Evolutionary conservation across 2,329 filamentous ascomycete genomes (phyloP).

Genomic region (Fusarium penzigii): DNA sequence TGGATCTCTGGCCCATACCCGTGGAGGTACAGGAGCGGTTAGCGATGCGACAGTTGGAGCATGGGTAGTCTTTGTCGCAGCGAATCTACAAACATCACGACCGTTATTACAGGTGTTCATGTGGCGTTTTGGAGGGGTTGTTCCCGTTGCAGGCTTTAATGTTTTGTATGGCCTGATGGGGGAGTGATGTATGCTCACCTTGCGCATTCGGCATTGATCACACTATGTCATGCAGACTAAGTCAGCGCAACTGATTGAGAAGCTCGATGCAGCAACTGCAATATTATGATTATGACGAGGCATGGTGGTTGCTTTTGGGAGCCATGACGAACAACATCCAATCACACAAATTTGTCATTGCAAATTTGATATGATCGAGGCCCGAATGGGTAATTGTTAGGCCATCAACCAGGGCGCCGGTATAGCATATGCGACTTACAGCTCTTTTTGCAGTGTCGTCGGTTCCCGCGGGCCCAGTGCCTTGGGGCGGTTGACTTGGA

Average conservation of each 20-base stretch:
- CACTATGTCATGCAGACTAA: slow-evolving; percentile 34
- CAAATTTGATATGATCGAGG: background rate
- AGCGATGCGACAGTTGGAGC: slow-evolving; percentile 57
- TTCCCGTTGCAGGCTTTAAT: background rate
- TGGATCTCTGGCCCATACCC: slow-evolving; percentile 54
- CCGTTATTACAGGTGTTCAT: slow-evolving; percentile 18
- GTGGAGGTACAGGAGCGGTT: slow-evolving; percentile 56
- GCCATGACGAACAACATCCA: background rate
- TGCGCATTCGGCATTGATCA: slow-evolving; percentile 46
- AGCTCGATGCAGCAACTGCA: background rate
- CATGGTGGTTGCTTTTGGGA: background rate
- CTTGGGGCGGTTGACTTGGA: slow-evolving; percentile 7
- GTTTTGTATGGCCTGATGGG: background rate
- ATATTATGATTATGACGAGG: background rate
- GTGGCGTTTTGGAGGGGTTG: background rate
- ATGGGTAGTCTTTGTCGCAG: slow-evolving; percentile 60
- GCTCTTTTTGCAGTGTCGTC: slow-evolving; percentile 39
- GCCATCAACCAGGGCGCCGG: background rate
- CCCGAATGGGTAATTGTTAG: background rate
- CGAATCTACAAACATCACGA: slow-evolving; percentile 46
- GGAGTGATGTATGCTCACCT: slow-evolving; percentile 33
- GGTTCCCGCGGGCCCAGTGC: slow-evolving; percentile 33
- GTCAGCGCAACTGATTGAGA: slow-evolving; percentile 4
- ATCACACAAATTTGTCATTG: background rate
- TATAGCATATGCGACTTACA: slow-evolving; percentile 33